phyloP scores from a whole-genome alignment of 129 eudicot species.

The Oenanthe sinensis region DNA sequence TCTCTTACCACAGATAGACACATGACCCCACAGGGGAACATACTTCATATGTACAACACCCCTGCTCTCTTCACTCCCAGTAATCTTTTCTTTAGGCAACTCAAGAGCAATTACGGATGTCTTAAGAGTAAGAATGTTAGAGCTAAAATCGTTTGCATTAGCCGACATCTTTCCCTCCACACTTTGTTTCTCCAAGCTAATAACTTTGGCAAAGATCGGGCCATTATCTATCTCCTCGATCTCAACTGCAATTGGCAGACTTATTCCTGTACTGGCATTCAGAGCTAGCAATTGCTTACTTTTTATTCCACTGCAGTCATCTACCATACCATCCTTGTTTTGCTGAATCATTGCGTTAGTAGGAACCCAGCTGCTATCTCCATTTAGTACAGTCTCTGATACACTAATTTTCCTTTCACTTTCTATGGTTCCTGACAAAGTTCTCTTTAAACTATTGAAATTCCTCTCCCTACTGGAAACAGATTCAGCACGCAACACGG shows the following conservation, averaged over 20 bases:
- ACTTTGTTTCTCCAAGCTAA: constrained; percentile 46
- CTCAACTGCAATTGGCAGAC: constrained; percentile 60
- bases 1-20: constrained; percentile 68
- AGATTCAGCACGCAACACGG: constrained; percentile 16
- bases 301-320: constrained; percentile 41
- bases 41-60: constrained; percentile 64
- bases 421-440: constrained; percentile 14
- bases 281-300: constrained; percentile 41
- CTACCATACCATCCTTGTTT: constrained; percentile 33
- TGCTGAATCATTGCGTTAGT: constrained; percentile 37
- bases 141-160: constrained; percentile 18
- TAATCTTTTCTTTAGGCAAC: constrained; percentile 40
- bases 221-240: constrained; percentile 58
- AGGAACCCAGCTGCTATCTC: constrained; percentile 21
- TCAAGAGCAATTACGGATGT: constrained; percentile 49
- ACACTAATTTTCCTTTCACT: constrained; percentile 10
- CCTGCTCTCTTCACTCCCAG: constrained; percentile 35
- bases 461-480: constrained; percentile 14
- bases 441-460: constrained; percentile 12
- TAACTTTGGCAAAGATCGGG: constrained; percentile 55
- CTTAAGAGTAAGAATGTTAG: constrained; percentile 37
- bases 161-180: constrained; percentile 15
- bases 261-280: constrained; percentile 30
- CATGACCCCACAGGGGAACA: constrained; percentile 80
- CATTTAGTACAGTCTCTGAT: constrained; percentile 11